Percentiles rank a stretch among this genome's conserved stretches.
phyloP scores from a whole-genome alignment of 305 asterid genomes.

The Ilex paraguariensis region DNA sequence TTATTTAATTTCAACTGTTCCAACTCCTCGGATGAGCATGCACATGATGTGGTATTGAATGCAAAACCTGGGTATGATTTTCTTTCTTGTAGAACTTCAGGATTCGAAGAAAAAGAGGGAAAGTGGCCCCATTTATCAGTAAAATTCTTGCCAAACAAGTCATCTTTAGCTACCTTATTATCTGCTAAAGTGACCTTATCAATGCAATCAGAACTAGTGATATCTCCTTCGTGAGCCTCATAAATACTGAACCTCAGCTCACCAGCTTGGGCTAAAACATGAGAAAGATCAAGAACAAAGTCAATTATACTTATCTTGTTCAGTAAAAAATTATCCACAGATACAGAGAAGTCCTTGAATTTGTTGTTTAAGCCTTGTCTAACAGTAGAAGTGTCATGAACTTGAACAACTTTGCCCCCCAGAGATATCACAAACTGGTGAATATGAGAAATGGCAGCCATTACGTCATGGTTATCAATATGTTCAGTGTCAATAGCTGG shows the following conservation, averaged over 20 bases:
- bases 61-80: neutral
- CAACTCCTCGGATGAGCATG: neutral
- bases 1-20: neutral
- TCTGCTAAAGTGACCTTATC: neutral
- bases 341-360: neutral
- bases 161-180: neutral
- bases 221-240: neutral
- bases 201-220: neutral
- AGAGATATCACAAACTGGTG: neutral
- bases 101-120: neutral
- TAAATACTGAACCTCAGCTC: neutral
- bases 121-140: neutral
- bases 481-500: neutral
- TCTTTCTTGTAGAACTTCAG: neutral
- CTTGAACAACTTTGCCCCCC: neutral
- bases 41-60: neutral
- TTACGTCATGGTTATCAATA: neutral
- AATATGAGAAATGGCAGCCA: constrained; percentile 1
- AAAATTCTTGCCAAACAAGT: neutral
- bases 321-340: neutral
- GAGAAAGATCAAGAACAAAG: neutral
- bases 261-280: neutral
- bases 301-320: neutral
- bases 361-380: neutral
- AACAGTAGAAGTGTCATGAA: neutral